These are phyloP conservation scores for Podila clonocystis DNA, from an alignment of 192 early-diverging fungal species.

Conservation along the genomic window DNA sequence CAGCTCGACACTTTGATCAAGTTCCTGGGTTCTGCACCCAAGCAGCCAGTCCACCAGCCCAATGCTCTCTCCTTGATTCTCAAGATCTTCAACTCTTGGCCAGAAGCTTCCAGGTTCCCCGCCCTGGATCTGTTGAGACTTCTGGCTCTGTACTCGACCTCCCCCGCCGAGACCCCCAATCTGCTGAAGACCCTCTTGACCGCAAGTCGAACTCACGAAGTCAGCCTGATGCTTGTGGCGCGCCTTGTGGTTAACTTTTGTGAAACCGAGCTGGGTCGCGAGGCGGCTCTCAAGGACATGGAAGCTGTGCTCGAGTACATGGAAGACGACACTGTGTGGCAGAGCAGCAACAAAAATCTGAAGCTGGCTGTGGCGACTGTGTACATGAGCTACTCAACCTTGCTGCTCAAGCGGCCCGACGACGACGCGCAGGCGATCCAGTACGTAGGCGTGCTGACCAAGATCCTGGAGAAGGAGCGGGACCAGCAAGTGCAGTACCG, in stretches of 20 bases:
- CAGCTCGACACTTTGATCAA: slow-evolving; percentile 50
- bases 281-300: slow-evolving; percentile 39
- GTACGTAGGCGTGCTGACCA: slow-evolving; percentile 56
- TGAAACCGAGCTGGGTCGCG: slow-evolving; percentile 56
- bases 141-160: slow-evolving; percentile 61
- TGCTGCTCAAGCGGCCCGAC: slow-evolving; percentile 51
- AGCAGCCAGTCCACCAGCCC: slow-evolving; percentile 8
- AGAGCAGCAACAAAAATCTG: slow-evolving; percentile 50
- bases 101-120: slow-evolving; percentile 53
- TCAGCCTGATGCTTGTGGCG: slow-evolving; percentile 82
- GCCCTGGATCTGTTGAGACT: slow-evolving; percentile 88
- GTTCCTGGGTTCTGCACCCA: slow-evolving; percentile 50
- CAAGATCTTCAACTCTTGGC: slow-evolving; percentile 74
- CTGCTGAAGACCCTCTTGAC: slow-evolving; percentile 54
- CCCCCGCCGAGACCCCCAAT: slow-evolving; percentile 57
- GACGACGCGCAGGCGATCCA: slow-evolving; percentile 63
- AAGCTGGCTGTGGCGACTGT: slow-evolving; percentile 47
- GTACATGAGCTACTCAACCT: slow-evolving; percentile 58
- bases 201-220: slow-evolving; percentile 57
- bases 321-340: slow-evolving; percentile 46
- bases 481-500: slow-evolving; percentile 72
- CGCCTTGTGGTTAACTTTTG: slow-evolving; percentile 82
- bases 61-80: slow-evolving; percentile 56
- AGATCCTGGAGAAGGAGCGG: slow-evolving; percentile 65
- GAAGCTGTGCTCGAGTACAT: slow-evolving; percentile 22